Evolutionary conservation across 805 yeast genomes (phyloP).

Genomic region (Candida broadrunensis): DNA sequence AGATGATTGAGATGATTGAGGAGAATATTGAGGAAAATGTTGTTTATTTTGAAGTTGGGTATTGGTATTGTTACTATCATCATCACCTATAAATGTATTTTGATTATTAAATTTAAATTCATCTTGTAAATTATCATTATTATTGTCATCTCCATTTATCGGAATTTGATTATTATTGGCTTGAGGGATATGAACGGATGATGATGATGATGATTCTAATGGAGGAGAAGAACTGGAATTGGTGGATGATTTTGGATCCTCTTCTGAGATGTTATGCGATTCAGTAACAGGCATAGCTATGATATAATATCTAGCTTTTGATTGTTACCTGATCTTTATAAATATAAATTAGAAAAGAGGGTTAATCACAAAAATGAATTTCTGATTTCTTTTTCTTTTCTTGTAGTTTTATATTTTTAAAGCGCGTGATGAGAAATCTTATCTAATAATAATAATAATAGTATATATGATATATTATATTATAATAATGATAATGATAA

Average conservation of each 20-base stretch:
- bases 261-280: neutral
- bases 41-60: neutral
- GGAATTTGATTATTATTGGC: neutral
- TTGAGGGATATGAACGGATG: neutral
- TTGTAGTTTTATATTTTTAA: too few relatives aligned
- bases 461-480: too few relatives aligned
- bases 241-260: neutral
- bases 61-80: too few relatives aligned
- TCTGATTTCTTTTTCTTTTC: too few relatives aligned
- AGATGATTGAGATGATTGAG: neutral
- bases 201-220: neutral
- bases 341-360: too few relatives aligned
- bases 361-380: too few relatives aligned
- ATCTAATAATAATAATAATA: too few relatives aligned
- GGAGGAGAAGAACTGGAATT: neutral
- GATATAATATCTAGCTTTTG: too few relatives aligned
- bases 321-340: too few relatives aligned
- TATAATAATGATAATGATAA: too few relatives aligned
- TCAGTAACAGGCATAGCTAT: constrained; percentile 2
- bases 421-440: too few relatives aligned
- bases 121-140: neutral
- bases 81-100: neutral
- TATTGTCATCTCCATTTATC: neutral
- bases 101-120: neutral
- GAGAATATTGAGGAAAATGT: neutral